Percentiles rank a stretch among this genome's conserved stretches.
phyloP scores from a whole-genome alignment of 1,284 basidiomycete species.

The Porodaedalea pini region DNA sequence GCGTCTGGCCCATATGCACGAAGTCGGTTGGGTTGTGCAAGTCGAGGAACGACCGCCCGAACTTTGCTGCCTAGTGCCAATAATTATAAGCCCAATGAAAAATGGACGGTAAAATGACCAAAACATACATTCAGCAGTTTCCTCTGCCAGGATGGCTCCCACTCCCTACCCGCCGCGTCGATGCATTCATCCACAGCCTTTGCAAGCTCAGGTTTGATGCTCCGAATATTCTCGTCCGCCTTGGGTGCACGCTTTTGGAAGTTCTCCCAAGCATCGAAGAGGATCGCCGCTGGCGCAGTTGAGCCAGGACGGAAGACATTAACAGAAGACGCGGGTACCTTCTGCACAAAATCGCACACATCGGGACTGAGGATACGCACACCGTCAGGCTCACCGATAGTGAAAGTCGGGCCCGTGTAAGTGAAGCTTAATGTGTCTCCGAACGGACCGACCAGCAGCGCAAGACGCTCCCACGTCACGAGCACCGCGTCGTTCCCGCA shows the following conservation, averaged over 20 bases:
- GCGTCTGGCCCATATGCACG: constrained; percentile 84
- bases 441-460: constrained; percentile 86
- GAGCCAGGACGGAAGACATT: constrained; percentile 92
- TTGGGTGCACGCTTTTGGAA: constrained; percentile 83
- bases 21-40: constrained; percentile 89
- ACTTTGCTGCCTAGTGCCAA: constrained; percentile 78
- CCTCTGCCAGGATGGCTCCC: constrained; percentile 88
- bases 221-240: constrained; percentile 90
- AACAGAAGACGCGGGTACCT: constrained; percentile 80
- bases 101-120: background rate
- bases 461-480: constrained; percentile 78
- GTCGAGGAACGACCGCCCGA: constrained; percentile 92
- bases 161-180: constrained; percentile 90
- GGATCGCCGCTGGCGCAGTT: constrained; percentile 84
- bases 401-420: constrained; percentile 74
- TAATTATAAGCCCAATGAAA: constrained; percentile 9
- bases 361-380: constrained; percentile 79
- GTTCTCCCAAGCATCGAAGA: constrained; percentile 90
- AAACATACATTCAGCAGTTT: constrained; percentile 72
- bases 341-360: constrained; percentile 87
- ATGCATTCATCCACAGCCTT: constrained; percentile 90
- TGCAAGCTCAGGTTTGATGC: constrained; percentile 81
- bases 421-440: constrained; percentile 85
- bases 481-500: constrained; percentile 95
- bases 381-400: constrained; percentile 85